Percentiles rank a stretch among this genome's conserved stretches.
These are phyloP conservation scores for Amylocarpus encephaloides DNA, from an alignment of 2,329 filamentous ascomycete species.

Conservation along the genomic window DNA sequence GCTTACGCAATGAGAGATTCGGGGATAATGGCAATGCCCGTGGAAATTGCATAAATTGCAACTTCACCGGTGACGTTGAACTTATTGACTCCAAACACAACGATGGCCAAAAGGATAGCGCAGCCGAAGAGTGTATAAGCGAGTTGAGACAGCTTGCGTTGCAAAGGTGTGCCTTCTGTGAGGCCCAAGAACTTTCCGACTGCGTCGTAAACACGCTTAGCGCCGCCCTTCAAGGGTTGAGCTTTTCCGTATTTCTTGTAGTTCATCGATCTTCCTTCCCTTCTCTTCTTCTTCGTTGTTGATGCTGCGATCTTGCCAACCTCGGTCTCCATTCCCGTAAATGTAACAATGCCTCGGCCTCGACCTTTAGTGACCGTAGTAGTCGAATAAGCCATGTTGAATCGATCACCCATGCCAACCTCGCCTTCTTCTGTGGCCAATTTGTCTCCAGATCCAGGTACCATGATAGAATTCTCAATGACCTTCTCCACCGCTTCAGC, in stretches of 20 bases:
- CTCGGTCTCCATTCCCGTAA: conserved; percentile 51
- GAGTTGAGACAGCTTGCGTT: conserved; percentile 58
- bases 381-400: conserved; percentile 50
- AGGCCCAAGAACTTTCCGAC: conserved; percentile 52
- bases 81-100: conserved; percentile 35
- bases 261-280: conserved; percentile 41
- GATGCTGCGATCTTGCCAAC: conserved; percentile 48
- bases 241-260: conserved; percentile 39
- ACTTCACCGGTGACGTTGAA: conserved; percentile 42
- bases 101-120: conserved; percentile 37
- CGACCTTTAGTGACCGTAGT: conserved; percentile 50
- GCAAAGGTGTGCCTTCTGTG: conserved; percentile 57
- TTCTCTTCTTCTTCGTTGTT: conserved; percentile 46
- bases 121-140: conserved; percentile 58
- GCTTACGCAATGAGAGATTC: conserved; percentile 44
- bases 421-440: conserved; percentile 35
- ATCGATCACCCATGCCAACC: conserved; percentile 45
- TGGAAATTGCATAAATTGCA: conserved; percentile 29
- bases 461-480: conserved; percentile 40
- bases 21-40: conserved; percentile 52
- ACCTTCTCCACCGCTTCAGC: conserved; percentile 89
- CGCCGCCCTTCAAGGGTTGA: conserved; percentile 43
- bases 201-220: conserved; percentile 41
- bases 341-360: conserved; percentile 46
- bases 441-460: conserved; percentile 19